Evolutionary conservation across 352 stramenopile genomes (phyloP).

Genomic region (Phytophthora aleatoria): DNA sequence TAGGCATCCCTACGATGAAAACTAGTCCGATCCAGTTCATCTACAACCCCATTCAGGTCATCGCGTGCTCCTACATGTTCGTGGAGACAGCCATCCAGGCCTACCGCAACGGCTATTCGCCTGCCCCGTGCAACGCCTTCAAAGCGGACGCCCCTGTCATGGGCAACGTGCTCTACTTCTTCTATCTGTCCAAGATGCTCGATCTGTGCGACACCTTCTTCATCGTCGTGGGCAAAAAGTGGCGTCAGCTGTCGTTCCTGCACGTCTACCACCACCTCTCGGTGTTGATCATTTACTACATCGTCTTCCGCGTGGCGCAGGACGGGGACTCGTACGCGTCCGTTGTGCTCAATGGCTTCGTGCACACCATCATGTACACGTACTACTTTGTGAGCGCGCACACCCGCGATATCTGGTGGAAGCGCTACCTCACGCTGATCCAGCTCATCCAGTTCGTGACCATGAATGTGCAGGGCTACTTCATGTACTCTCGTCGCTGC

Average conservation of each 20-base stretch:
- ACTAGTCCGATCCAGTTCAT: conserved; percentile 86
- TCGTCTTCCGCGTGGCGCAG: conserved; percentile 92
- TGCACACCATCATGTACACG: conserved; percentile 98
- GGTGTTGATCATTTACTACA: conserved; percentile 96
- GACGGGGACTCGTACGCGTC: conserved; percentile 96
- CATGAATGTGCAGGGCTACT: conserved; percentile 68
- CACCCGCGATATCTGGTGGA: conserved; percentile 97
- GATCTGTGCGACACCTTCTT: conserved; percentile 93
- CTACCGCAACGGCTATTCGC: conserved; percentile 87
- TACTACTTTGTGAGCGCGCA: conserved; percentile 98
- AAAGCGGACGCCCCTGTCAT: conserved; percentile 85
- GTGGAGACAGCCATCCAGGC: conserved; percentile 90
- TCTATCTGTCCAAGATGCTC: conserved; percentile 95
- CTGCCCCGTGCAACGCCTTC: conserved; percentile 90
- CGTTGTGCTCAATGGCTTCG: conserved; percentile 95
- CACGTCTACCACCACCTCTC: conserved; percentile 97
- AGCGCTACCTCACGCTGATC: conserved; percentile 93
- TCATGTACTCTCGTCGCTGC: conserved; percentile 81
- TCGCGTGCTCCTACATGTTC: conserved; percentile 94
- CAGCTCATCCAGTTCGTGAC: conserved; percentile 94
- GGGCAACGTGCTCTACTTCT: conserved; percentile 94
- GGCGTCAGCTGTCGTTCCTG: conserved; percentile 95
- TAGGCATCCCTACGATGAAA: conserved; percentile 50
- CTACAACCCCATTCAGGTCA: conserved; percentile 95
- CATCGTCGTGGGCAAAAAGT: conserved; percentile 97